Base-by-base conservation (phyloP, 2,329 filamentous ascomycete genomes). In the Cephalotrichum gorgonifer region DNA sequence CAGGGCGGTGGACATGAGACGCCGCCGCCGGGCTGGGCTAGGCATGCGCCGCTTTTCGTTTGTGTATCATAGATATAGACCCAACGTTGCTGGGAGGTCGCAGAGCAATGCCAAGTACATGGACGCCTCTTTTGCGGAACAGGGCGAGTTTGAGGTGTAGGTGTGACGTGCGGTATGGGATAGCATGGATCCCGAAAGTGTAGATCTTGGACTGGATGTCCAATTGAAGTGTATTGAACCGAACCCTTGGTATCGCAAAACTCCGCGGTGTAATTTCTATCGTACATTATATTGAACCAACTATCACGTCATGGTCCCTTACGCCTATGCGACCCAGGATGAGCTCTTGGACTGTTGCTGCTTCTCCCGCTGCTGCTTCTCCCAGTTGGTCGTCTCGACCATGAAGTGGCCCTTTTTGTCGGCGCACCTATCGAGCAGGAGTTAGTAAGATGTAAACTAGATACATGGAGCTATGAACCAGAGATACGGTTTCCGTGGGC, bases 361-460 rank as follows among this genome's bases (percentile, higher is more conserved):
- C 14, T 17, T 22, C 20, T 27, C 15, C 23, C 15, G 17, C 15
- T 15, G 11, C 20, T 43, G 46, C 7, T 31, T 25, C 12, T 48
- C 46, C 46, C 46, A 48, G 27, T 20, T 28, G 2, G 47, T 83
- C 23, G 80, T 84, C 64, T 84, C 80, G 41, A 81, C 75, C 60
- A 69, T 74, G 56, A 83, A 84, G 7, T 51, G 65, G 4, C 75
- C 76, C 14, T 76, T 75, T 55, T 65, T 72, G 61, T 82, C 78
- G 51, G 68, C 66, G 61, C 80, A 83, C 55, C 80, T 83, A 52
- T 54, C 46, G 51, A 8, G 22, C 9, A 14, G 2, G 12, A n/a
- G 33, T 49, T 38, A 49, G 41, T 11, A 35, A n/a, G 17, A 7
- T 30, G 28, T 38, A 22, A 38, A 28, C 3, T 15, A 15, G 8